Evolutionary conservation across 495 filamentous ascomycete genomes (phyloP).

Genomic region (Lepidopterella palustris): DNA sequence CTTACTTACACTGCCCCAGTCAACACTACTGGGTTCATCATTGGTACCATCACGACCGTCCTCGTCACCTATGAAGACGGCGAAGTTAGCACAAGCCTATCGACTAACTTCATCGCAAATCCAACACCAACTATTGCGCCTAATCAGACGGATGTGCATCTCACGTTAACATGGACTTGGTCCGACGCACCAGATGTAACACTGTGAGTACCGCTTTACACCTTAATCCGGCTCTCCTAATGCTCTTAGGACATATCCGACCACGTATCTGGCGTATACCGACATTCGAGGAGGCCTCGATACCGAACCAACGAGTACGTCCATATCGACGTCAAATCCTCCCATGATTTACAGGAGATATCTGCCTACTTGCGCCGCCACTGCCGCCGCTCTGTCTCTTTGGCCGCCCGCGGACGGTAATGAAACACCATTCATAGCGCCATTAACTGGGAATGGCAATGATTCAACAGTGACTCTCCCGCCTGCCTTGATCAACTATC

Average conservation of each 20-base stretch:
- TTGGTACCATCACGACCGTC: neutral
- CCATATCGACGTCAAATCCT: neutral
- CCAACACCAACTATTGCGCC: neutral
- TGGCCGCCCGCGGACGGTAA: constrained; percentile 6
- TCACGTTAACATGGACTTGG: constrained; percentile 7
- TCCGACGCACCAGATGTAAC: neutral
- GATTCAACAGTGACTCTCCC: constrained; percentile 5
- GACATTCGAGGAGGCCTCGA: constrained; percentile 8
- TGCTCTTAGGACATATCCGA: neutral
- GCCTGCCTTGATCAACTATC: constrained; percentile 5
- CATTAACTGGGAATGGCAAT: neutral
- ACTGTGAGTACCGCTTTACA: neutral
- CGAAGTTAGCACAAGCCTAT: neutral
- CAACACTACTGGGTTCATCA: neutral
- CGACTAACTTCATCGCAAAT: neutral
- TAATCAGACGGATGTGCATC: neutral
- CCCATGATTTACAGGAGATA: neutral
- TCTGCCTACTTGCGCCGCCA: neutral
- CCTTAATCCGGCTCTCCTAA: neutral
- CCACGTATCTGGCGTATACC: constrained; percentile 19
- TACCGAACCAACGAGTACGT: neutral
- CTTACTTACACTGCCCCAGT: neutral
- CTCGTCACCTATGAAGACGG: neutral
- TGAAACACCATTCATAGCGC: constrained; percentile 12
- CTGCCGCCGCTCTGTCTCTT: neutral